Evolutionary conservation across 345 rosid genomes (phyloP).

Genomic region (Mercurialis annua): DNA sequence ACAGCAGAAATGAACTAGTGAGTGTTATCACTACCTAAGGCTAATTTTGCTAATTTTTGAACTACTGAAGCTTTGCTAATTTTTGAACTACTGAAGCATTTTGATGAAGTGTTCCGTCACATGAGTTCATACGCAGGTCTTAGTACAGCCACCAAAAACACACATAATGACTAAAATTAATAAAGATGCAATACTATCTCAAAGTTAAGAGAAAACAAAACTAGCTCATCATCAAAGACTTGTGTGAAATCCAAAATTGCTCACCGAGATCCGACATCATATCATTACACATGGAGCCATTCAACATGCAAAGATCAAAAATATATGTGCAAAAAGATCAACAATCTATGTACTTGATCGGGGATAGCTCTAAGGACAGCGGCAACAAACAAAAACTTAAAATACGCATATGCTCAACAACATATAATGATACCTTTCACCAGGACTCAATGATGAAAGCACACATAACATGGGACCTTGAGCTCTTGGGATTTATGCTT

Average conservation of each 20-base stretch:
- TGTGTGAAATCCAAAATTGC: not conserved
- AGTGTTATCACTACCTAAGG: conserved; percentile 26
- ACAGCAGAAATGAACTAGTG: not conserved
- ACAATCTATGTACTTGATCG: too few species aligned
- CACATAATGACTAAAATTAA: not conserved
- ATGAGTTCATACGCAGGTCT: conserved; percentile 1
- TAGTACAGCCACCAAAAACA: not conserved
- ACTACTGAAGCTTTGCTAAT: too few species aligned
- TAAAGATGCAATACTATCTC: not conserved
- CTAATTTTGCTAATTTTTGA: conserved; percentile 87
- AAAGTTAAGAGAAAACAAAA: too few species aligned
- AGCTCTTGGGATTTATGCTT: conserved; percentile 87
- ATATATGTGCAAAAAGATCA: too few species aligned
- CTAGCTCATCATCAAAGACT: too few species aligned
- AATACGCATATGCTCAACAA: not conserved
- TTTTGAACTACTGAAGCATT: too few species aligned
- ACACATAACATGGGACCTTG: conserved; percentile 84
- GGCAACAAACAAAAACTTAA: not conserved
- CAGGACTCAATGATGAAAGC: conserved; percentile 67
- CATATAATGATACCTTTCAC: conserved; percentile 63
- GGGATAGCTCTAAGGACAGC: not conserved
- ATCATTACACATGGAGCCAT: not conserved
- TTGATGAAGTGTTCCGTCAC: conserved; percentile 68
- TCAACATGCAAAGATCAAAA: not conserved
- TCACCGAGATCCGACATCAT: too few species aligned